A percentile compares a stretch with the other conserved stretches of the same genome.
phyloP scores from a whole-genome alignment of 139 green algal species.

The Zygnema cylindricum region DNA sequence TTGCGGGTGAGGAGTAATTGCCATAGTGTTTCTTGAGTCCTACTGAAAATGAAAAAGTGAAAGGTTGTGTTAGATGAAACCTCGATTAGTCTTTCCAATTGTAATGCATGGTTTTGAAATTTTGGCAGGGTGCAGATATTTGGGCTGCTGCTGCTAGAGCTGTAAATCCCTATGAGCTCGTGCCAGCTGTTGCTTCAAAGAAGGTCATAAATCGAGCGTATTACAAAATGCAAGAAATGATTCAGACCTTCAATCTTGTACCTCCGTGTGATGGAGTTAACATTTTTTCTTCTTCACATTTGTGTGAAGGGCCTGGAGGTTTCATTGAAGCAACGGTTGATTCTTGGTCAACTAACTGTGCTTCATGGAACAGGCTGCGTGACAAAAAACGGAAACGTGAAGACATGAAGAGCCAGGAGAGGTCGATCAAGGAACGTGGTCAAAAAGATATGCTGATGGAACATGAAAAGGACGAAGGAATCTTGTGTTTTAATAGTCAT shows the following conservation, averaged over 20 bases:
- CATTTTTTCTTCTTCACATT: neutral
- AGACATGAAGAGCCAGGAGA: too few relatives aligned
- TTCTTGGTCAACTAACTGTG: too few relatives aligned
- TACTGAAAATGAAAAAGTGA: neutral
- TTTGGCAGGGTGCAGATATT: slow-evolving; percentile 10
- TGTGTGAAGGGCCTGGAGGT: slow-evolving; percentile 15
- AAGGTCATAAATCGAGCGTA: neutral
- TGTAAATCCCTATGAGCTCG: slow-evolving; percentile 31
- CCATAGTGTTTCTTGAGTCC: neutral
- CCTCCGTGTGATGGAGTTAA: neutral
- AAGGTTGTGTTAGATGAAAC: neutral
- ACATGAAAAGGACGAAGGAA: too few relatives aligned
- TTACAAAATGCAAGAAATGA: neutral
- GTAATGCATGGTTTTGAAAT: neutral
- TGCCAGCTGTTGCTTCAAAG: slow-evolving; percentile 7
- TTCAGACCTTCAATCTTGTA: neutral
- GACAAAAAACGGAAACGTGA: too few relatives aligned
- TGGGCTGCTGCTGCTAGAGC: slow-evolving; percentile 25
- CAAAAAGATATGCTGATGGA: too few relatives aligned
- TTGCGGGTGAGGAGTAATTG: neutral
- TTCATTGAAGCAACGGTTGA: slow-evolving; percentile 28
- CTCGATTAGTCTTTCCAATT: neutral
- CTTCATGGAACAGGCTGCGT: too few relatives aligned
- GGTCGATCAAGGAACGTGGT: too few relatives aligned
- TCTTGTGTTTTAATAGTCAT: too few relatives aligned